Base-by-base conservation (phyloP, 805 yeast species). In the Zygoascus flipseniorum region DNA sequence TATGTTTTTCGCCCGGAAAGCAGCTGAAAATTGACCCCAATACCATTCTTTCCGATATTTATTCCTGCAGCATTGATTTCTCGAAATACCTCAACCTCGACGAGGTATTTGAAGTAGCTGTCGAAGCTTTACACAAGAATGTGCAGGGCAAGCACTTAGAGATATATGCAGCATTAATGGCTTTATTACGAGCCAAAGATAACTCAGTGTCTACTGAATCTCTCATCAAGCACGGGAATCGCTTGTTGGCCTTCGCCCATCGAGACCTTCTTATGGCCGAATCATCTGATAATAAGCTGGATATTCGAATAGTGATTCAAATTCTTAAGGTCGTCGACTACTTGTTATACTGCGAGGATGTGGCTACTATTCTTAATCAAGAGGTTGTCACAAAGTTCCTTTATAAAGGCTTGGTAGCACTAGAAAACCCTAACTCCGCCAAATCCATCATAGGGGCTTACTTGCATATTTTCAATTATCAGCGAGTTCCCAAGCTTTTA, bases 401-500 rank as follows among this genome's bases (percentile, higher is more conserved):
- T 13, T 18, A 32, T 11, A 52, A 56, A 14, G 62, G 59, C 8
- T 31, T 60, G 14, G 57, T 46, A 4, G 61, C 52, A 1, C 23
- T 60, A 31, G 57, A 56, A 31, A 54, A 48, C 48, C 31, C 35
- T 8, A 37, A 46, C 4, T 31, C 62, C 14, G 31, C 56, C 16
- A 57, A 57, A 45, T 46, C 56, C 8, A 49, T 58, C 19, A 51
- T 55, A 8, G 61, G 58, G 10, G 57, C 59, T 8, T 57, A 60
- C 28, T 45, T 60, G 47, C 63, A 60, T 48, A 52, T 60, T 26
- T 52, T 60, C 47, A 56, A 56, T 39, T 53, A 50, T 37, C 63
- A 60, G 47, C 49, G 32, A 31, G 45, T 58, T 20, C 60, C 60
- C 14, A 42, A 47, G 26, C 52, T 54, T 2, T 16, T 58, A 35